Evolutionary conservation across 78 protist genomes (phyloP), one percentile per base, ranked within the genome.

Genomic region (Cavenderia fasciculata): DNA sequence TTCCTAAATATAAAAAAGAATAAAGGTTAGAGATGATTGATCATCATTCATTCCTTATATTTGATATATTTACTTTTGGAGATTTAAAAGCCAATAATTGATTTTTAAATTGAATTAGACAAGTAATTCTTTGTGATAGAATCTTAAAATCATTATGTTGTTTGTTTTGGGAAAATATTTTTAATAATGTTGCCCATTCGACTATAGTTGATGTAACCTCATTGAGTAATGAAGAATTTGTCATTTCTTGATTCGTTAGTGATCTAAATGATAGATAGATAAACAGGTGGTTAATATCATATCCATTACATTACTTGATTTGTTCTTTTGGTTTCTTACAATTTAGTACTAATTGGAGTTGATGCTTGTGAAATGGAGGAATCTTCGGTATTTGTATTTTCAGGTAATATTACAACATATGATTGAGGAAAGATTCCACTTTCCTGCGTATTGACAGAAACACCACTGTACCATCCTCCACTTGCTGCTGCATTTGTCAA

Each of bases 381-480:
- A 49, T 71, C 78, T 33, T 49, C 62, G 25, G 34, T 34, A 49
- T 71, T 33, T 31, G 18, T 33, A 36, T 65, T 74, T 10, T 82
- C 90, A 10, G 90, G 90, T 82, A 82, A 69, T 43, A 82, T n/a
- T 40, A 82, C 78, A 46, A 82, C 78, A 68, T 66, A 82, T 8
- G 78, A 68, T 82, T 82, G 90, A n/a, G 90, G 90, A 43, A 82
- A 82, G 4, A 82, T 82, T 57, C 90, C 90, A 82, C 90, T 82
- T 29, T 82, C 90, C 43, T 82, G 90, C 0, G 90, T 82, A 1
- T 76, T 82, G 7, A 82, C 56, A 11, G 90, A 82, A 7, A 68
- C 90, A 57, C 90, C 90, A 33, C 79, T 68, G 61, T 52, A 82
- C 90, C 90, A 82, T 25, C 90, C 90, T n/a, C n/a, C n/a, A n/a